Conservation (phyloP, 129 eudicot species). For the Arctium minus region DNA sequence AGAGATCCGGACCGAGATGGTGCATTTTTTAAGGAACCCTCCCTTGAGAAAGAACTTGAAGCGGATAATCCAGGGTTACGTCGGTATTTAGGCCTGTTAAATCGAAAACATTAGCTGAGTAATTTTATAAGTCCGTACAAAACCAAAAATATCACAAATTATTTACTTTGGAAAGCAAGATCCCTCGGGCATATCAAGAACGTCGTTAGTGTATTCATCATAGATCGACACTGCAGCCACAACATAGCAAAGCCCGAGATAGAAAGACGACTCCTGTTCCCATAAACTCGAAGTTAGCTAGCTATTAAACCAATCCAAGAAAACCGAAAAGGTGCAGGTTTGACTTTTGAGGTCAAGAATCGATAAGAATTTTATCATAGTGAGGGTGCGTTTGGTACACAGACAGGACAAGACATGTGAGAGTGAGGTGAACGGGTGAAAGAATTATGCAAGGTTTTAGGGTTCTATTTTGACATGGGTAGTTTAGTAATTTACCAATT, state of each 20-base stretch:
- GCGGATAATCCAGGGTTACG: constrained; percentile 36
- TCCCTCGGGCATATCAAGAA: constrained; percentile 93
- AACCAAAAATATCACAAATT: neutral
- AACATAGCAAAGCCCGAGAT: constrained; percentile 72
- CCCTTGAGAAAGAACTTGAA: constrained; percentile 50
- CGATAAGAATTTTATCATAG: neutral
- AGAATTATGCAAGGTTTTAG: too few species aligned
- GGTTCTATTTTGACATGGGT: neutral
- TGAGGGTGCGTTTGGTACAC: neutral
- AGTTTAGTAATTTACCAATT: neutral
- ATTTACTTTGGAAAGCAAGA: constrained; percentile 86
- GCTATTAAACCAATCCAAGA: neutral
- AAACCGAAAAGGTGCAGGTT: neutral
- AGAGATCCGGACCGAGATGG: constrained; percentile 58
- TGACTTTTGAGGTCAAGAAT: constrained; percentile 14
- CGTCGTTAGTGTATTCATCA: constrained; percentile 89
- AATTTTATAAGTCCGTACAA: neutral
- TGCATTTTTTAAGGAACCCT: constrained; percentile 38
- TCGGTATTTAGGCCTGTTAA: constrained; percentile 58
- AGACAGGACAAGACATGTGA: too few species aligned
- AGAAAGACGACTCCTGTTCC: constrained; percentile 77
- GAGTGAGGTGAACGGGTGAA: too few species aligned
- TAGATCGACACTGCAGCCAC: constrained; percentile 72
- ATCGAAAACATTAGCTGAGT: constrained; percentile 5
- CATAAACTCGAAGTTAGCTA: constrained; percentile 15